These are phyloP conservation scores for Nemania sp. DNA, from an alignment of 2,329 filamentous ascomycete species.

Conservation along the genomic window DNA sequence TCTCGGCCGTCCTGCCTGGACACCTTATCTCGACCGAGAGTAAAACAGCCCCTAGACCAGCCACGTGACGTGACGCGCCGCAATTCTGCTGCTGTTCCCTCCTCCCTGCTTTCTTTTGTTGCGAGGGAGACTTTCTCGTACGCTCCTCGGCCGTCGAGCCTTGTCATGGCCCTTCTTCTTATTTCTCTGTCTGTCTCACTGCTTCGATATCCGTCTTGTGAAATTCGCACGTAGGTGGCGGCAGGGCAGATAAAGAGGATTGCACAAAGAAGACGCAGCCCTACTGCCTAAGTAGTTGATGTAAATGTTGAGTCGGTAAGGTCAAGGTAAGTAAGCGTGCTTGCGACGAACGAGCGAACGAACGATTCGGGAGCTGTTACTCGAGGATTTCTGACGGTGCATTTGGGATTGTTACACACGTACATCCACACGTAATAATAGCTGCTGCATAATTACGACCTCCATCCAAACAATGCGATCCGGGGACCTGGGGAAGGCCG, in stretches of 20 bases:
- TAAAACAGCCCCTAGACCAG: conserved; percentile 15
- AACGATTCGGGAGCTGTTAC: too few species aligned
- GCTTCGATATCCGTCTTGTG: too few species aligned
- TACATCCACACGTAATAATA: too few species aligned
- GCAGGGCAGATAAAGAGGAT: neutral
- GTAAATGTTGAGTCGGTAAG: too few species aligned
- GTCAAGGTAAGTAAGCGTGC: too few species aligned
- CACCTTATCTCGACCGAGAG: conserved; percentile 15
- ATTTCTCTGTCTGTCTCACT: neutral
- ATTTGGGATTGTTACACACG: conserved; percentile 3
- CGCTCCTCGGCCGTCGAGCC: neutral
- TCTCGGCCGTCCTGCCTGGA: conserved; percentile 3
- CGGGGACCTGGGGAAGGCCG: conserved; percentile 24
- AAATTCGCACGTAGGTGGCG: neutral
- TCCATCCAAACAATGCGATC: conserved; percentile 16
- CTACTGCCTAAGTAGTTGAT: too few species aligned
- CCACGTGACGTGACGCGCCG: conserved; percentile 19
- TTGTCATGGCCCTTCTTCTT: conserved; percentile 2
- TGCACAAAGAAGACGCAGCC: too few species aligned
- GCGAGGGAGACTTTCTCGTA: neutral
- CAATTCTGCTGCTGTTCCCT: neutral
- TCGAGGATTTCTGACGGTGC: conserved; percentile 4
- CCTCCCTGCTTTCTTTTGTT: neutral
- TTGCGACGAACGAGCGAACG: too few species aligned
- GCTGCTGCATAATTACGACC: too few species aligned